These are phyloP conservation scores for Geopyxis carbonaria DNA, from an alignment of 495 filamentous ascomycete genomes.

Conservation along the genomic window DNA sequence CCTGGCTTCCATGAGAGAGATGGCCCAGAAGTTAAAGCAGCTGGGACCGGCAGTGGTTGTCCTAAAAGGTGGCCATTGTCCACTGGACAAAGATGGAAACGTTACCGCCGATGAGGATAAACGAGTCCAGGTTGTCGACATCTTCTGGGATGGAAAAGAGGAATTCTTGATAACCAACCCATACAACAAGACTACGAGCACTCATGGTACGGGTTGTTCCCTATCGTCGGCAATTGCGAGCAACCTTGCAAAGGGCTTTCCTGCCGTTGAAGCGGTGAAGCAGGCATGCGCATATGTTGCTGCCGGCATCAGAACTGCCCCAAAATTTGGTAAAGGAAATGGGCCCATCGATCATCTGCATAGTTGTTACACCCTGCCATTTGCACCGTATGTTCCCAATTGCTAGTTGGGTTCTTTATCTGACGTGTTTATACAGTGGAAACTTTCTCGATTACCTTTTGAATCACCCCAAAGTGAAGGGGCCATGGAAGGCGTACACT, in stretches of 20 bases:
- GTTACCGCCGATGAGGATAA: conserved; percentile 38
- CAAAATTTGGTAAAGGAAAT: conserved; percentile 57
- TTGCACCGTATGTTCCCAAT: conserved; percentile 48
- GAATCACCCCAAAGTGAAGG: conserved; percentile 52
- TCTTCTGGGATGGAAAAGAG: conserved; percentile 46
- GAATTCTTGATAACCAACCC: conserved; percentile 39
- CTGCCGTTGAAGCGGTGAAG: conserved; percentile 46
- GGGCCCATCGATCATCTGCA: conserved; percentile 94
- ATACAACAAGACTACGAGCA: conserved; percentile 57
- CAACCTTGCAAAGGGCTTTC: conserved; percentile 50
- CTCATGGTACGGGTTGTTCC: conserved; percentile 90
- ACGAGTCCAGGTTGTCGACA: conserved; percentile 50
- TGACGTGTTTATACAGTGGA: conserved; percentile 47
- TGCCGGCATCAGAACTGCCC: conserved; percentile 62
- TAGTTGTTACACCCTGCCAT: conserved; percentile 60
- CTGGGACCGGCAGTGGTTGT: conserved; percentile 67
- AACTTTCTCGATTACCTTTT: conserved; percentile 72
- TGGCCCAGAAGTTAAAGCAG: conserved; percentile 41
- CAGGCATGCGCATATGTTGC: conserved; percentile 64
- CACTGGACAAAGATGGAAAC: conserved; percentile 44
- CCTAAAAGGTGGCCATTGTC: conserved; percentile 85
- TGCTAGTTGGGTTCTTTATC: no score
- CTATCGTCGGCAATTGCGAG: conserved; percentile 86
- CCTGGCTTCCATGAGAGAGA: conserved; percentile 44
- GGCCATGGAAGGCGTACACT: conserved; percentile 53